Conservation (phyloP, 495 filamentous ascomycete genomes). For the Acidiella bohemica region DNA sequence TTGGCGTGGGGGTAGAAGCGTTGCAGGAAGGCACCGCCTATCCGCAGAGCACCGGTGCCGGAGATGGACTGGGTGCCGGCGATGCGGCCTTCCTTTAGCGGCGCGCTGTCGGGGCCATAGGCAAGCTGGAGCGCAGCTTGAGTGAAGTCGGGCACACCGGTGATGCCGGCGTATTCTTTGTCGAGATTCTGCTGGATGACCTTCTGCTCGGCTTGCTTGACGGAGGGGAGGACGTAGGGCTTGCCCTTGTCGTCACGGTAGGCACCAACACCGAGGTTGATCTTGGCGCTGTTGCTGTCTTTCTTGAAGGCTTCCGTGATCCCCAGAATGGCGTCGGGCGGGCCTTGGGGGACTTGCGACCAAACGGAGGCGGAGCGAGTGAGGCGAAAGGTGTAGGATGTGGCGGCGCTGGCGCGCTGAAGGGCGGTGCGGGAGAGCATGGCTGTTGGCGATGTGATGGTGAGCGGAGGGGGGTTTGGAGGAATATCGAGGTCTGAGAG, state of each 20-base stretch:
- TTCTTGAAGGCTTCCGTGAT: constrained; percentile 99
- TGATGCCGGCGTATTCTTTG: constrained; percentile 98
- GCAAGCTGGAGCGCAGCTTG: constrained; percentile 80
- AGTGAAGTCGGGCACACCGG: constrained; percentile 85
- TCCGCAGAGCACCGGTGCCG: constrained; percentile 86
- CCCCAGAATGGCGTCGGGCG: constrained; percentile 36
- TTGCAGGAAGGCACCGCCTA: constrained; percentile 83
- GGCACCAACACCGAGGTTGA: constrained; percentile 81
- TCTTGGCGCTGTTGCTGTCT: constrained; percentile 80
- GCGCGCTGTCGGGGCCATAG: constrained; percentile 66
- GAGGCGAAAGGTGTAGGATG: background rate
- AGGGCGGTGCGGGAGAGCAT: constrained; percentile 12
- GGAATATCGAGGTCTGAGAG: background rate
- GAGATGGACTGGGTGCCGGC: constrained; percentile 97
- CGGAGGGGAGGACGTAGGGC: constrained; percentile 92
- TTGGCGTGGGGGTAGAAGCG: constrained; percentile 81
- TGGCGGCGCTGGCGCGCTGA: constrained; percentile 10
- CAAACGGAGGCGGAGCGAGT: constrained; percentile 20
- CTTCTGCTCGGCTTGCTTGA: constrained; percentile 76
- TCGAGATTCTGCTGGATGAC: constrained; percentile 62
- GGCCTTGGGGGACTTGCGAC: constrained; percentile 22
- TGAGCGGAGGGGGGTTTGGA: background rate
- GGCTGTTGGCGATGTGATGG: constrained; percentile 1
- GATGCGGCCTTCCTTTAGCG: constrained; percentile 62
- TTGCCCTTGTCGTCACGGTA: constrained; percentile 93